Base-by-base conservation (phyloP, 495 filamentous ascomycete species). In the Xylaria venustula region DNA sequence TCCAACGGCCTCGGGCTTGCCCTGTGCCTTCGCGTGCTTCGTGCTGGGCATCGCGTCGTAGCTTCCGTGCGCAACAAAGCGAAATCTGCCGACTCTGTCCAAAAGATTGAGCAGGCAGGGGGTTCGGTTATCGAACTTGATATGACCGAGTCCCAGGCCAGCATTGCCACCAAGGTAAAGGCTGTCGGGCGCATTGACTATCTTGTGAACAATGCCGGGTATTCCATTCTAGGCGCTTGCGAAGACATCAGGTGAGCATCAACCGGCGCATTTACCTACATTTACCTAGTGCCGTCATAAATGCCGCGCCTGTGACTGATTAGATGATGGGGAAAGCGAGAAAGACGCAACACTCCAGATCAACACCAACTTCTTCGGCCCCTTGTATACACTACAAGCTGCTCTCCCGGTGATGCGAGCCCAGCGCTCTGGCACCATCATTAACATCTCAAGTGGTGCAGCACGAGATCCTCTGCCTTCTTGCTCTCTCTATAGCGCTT, bases 301-400 rank as follows among this genome's bases (percentile, higher is more conserved):
- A n/a, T n/a, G 30, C 30, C 11, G 11, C 5, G 30, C 30, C 11
- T 34, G 30, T 34, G 30, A 34, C n/a, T n/a, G n/a, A n/a, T n/a
- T n/a, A 17, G 59, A 65, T 37, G 70, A 69, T 3, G 37, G 72
- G 30, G 76, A 84, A 62, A 59, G 73, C 41, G 73, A 75, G 1
- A 65, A 37, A 1, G 52, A 54, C 23, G 52, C 37, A 20, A 54
- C 52, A n/a, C 52, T 54, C 15, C 70, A 78, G 63, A 75, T 83
- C 67, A 78, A 83, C 52, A 77, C 75, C 6, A 74, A 79, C 64
- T 83, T 77, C 66, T 83, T 85, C 58, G 81, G 80, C 1, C 78
- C 81, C 0, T 56, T 77, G 17, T 68, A 75, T 17, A 63, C 80
- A 17, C 78, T 78, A 7, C 74, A 73, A 36, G 75, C 77, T 0